Percentiles rank a stretch among this genome's conserved stretches.
Evolutionary conservation across 345 rosid genomes (phyloP).

Genomic region (Clausena lansium): DNA sequence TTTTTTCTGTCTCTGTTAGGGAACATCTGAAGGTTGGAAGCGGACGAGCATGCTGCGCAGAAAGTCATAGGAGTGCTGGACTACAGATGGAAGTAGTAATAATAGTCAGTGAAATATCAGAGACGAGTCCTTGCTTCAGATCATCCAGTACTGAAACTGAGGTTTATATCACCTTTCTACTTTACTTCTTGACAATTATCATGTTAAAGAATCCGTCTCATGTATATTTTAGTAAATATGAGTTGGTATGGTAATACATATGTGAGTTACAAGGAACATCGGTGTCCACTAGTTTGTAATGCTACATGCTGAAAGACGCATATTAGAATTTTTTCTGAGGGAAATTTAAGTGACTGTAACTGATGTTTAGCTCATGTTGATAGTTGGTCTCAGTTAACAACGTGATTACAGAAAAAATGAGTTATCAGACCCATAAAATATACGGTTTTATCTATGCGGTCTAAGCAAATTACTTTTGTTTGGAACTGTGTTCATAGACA

Average conservation of each 20-base stretch:
- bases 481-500: neutral
- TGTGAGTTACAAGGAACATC: neutral
- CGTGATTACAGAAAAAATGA: neutral
- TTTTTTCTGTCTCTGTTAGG: slow-evolving; percentile 36
- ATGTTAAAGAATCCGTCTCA: neutral
- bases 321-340: no score
- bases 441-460: neutral
- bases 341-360: neutral
- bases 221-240: neutral
- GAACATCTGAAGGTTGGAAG: slow-evolving; percentile 67
- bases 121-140: slow-evolving; percentile 40
- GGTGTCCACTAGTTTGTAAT: no score
- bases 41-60: slow-evolving; percentile 51
- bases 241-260: neutral
- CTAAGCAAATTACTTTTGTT: neutral
- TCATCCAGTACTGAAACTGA: slow-evolving; percentile 55
- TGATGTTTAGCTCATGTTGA: neutral
- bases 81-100: slow-evolving; percentile 66
- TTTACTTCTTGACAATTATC: neutral
- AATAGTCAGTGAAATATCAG: slow-evolving; percentile 52
- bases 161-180: slow-evolving; percentile 36
- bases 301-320: neutral
- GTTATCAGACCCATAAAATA: neutral
- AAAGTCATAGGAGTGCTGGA: slow-evolving; percentile 45
- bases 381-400: neutral